These are phyloP conservation scores for Eutypa lata DNA, from an alignment of 2,329 filamentous ascomycete genomes.

Conservation along the genomic window DNA sequence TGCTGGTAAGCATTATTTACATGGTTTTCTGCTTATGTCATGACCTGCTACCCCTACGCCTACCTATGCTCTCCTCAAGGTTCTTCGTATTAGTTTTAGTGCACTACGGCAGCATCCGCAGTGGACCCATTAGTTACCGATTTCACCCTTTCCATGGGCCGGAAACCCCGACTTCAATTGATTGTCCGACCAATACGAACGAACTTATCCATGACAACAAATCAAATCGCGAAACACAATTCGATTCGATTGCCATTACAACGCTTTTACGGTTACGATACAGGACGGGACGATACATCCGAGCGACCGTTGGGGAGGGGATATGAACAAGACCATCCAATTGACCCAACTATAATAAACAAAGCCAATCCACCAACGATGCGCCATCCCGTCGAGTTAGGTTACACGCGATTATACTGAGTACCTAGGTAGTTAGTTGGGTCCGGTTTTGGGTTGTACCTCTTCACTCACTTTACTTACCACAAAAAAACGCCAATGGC, in stretches of 20 bases:
- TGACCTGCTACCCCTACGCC: too few species aligned
- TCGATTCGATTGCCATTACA: neutral
- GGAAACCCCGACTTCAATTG: neutral
- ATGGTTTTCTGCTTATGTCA: too few species aligned
- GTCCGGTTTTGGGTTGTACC: too few species aligned
- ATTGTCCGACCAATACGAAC: neutral
- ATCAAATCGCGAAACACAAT: neutral
- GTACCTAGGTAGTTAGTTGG: too few species aligned
- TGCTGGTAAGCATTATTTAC: too few species aligned
- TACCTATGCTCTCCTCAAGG: too few species aligned
- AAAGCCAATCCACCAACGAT: neutral
- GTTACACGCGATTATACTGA: neutral
- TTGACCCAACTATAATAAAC: too few species aligned
- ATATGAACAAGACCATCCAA: too few species aligned
- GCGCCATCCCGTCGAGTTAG: neutral
- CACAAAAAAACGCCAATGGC: slow-evolving; percentile 28
- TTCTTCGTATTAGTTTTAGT: too few species aligned
- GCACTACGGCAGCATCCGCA: neutral
- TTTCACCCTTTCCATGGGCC: neutral
- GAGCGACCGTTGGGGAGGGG: neutral
- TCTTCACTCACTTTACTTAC: too few species aligned
- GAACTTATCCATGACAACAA: neutral
- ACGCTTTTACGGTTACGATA: neutral
- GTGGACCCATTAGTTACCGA: neutral
- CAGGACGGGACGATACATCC: neutral